Conservation (phyloP, 1,139 yeast genomes). For the Zygosaccharomyces pseudobailii region DNA sequence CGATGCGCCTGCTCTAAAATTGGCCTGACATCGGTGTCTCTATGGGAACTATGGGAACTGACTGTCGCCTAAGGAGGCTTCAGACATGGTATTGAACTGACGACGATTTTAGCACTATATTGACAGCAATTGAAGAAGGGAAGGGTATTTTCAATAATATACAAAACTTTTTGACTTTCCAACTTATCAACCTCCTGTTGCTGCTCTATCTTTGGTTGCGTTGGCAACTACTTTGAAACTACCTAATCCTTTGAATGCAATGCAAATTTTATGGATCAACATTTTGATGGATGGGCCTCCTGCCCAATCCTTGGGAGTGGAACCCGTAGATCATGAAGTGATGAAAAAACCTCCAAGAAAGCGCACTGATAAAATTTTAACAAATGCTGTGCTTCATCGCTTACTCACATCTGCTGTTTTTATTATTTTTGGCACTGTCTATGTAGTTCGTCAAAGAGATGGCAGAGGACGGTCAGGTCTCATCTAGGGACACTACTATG, state of each 20-base stretch:
- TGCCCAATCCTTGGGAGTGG: constrained; percentile 94
- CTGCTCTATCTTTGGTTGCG: constrained; percentile 84
- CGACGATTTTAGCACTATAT: constrained; percentile 88
- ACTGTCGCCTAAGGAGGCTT: constrained; percentile 96
- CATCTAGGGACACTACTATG: constrained; percentile 94
- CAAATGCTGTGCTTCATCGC: constrained; percentile 59
- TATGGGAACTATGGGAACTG: constrained; percentile 95
- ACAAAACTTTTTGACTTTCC: constrained; percentile 88
- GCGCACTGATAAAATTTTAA: constrained; percentile 74
- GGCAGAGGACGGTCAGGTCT: constrained; percentile 64
- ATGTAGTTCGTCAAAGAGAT: constrained; percentile 77
- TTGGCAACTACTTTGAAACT: constrained; percentile 78
- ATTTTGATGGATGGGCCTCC: constrained; percentile 98
- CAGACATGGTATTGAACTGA: constrained; percentile 95
- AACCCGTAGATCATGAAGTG: constrained; percentile 89
- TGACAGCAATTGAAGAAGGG: constrained; percentile 91
- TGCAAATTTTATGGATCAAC: constrained; percentile 96
- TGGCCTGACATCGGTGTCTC: constrained; percentile 97
- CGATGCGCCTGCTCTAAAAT: constrained; percentile 93
- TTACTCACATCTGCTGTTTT: constrained; percentile 68
- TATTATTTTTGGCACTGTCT: constrained; percentile 75
- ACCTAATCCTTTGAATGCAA: constrained; percentile 91
- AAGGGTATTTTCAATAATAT: constrained; percentile 91
- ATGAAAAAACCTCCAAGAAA: constrained; percentile 93
- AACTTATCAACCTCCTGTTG: constrained; percentile 92